Base-by-base conservation (phyloP, 768 basidiomycete genomes). In the Clathrus columnatus region DNA sequence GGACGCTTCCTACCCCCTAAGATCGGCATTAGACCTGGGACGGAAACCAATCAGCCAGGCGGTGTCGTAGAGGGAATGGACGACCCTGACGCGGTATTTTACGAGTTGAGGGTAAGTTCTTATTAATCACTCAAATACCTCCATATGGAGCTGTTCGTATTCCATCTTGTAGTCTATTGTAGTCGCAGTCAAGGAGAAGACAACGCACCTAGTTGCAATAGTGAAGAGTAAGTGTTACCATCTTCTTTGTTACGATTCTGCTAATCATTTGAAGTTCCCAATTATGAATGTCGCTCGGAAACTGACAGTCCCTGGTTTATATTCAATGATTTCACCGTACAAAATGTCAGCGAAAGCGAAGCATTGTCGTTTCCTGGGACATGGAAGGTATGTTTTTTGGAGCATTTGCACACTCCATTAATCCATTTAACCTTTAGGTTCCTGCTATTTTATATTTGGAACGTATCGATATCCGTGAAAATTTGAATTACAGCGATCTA, bases 261-360 rank as follows among this genome's bases (percentile, higher is more conserved):
- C 32, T 14, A 14, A 24, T 42, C 54, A 57, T 32, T 54, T 26
- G 20, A 59, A 91, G 89, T 93, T 36, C 88, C 88, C 0, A 82
- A 85, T 55, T 79, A 79, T 0, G 83, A 84, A 63, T 67, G 64
- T 7, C 64, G 72, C 10, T 55, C 64, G 1, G 69, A 73, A 51
- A 61, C 60, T 18, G 63, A 61, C 21, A 83, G 81, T 52, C 80
- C 82, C 1, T 99, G 96, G 96, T 86, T 86, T 63, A 68, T 98
- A 53, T 98, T 98, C 81, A 99, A 99, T 64, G 96, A 99, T 64
- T 99, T 99, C 64, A 76, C 84, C 1, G 96, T 99, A 11, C 75
- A 76, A 48, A 88, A 89, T 54, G 81, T 97, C 27, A 73, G 85
- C 1, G 88, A 95, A 68, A 78, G 83, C 29, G 93, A 97, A 62